Conservation (phyloP, 495 filamentous ascomycete genomes). For the Daldinia vernicosa region DNA sequence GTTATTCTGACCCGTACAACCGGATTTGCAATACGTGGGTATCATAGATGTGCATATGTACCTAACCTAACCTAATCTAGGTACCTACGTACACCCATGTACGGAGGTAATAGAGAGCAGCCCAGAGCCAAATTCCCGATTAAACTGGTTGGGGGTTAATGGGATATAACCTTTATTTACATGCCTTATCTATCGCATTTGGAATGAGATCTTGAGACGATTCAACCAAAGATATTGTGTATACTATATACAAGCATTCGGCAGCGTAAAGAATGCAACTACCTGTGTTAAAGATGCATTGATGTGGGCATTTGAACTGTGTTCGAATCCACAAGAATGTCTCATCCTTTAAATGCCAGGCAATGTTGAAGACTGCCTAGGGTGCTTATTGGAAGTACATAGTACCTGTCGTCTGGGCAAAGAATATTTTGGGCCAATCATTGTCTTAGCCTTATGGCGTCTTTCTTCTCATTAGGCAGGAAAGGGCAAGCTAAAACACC, state of each 20-base stretch:
- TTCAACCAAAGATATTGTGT: too few relatives aligned
- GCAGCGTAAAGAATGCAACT: too few relatives aligned
- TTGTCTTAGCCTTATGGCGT: slow-evolving; percentile 21
- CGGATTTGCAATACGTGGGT: neutral
- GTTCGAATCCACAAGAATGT: neutral
- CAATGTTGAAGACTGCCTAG: too few relatives aligned
- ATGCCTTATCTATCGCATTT: neutral
- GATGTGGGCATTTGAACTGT: neutral
- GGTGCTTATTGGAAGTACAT: too few relatives aligned
- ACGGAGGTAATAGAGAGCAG: too few relatives aligned
- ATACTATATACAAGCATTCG: too few relatives aligned
- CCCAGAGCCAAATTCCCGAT: neutral
- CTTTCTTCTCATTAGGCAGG: slow-evolving; percentile 26
- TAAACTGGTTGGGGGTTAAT: too few relatives aligned
- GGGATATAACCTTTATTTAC: neutral
- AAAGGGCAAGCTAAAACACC: neutral
- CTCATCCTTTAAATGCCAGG: neutral
- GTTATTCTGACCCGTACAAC: neutral
- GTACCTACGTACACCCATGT: too few relatives aligned
- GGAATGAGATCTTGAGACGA: neutral
- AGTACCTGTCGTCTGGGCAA: neutral
- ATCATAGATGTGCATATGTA: neutral
- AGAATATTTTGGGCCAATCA: slow-evolving; percentile 21
- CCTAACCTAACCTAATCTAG: too few relatives aligned
- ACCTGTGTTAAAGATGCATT: too few relatives aligned